Evolutionary conservation across 1,139 yeast species (phyloP).

Genomic region (Spencermartinsiella ligniputridi): DNA sequence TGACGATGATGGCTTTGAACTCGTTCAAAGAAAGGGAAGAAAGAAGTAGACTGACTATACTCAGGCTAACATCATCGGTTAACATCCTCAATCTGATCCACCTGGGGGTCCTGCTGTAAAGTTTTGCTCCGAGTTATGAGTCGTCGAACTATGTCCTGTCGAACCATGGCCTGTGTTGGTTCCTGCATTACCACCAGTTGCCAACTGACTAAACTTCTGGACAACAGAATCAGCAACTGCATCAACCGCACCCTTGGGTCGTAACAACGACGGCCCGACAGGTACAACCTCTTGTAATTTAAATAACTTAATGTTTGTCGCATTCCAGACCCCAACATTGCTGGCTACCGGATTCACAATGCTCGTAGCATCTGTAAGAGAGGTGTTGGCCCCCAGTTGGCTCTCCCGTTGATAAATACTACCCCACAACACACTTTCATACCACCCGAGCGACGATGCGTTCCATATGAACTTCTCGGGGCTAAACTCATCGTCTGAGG

Average conservation of each 20-base stretch:
- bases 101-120: too few species aligned
- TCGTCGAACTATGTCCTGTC: not conserved
- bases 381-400: constrained; percentile 16
- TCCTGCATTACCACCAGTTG: constrained; percentile 2
- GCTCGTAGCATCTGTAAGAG: constrained; percentile 16
- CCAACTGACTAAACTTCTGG: constrained; percentile 25
- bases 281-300: constrained; percentile 42
- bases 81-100: too few species aligned
- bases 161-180: not conserved
- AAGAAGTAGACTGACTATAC: constrained; percentile 7
- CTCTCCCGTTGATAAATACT: constrained; percentile 50
- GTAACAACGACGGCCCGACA: constrained; percentile 40
- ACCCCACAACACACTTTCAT: constrained; percentile 63
- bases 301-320: constrained; percentile 60
- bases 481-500: constrained; percentile 35
- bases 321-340: constrained; percentile 50
- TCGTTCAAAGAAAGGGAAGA: constrained; percentile 57
- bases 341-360: constrained; percentile 13
- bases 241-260: constrained; percentile 46
- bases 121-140: too few species aligned
- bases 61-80: too few species aligned
- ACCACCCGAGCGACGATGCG: constrained; percentile 68
- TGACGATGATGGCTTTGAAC: constrained; percentile 91
- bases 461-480: constrained; percentile 60
- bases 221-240: constrained; percentile 47